Evolutionary conservation across 805 yeast species (phyloP).

Genomic region (Candida peoriensis): DNA sequence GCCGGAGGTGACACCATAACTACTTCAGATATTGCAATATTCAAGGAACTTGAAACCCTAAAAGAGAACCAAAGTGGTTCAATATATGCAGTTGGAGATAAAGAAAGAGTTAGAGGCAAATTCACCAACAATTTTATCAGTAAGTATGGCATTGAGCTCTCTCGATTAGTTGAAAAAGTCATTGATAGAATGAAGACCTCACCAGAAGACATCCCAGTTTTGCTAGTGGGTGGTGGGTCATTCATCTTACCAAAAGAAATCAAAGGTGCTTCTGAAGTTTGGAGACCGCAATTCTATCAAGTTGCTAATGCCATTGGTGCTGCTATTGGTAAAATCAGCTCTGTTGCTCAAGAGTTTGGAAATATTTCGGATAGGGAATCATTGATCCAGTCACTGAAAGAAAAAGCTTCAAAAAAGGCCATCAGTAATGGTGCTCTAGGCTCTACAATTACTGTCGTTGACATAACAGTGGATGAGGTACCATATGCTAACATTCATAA

Average conservation of each 20-base stretch:
- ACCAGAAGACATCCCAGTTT: conserved; percentile 38
- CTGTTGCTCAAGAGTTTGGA: conserved; percentile 18
- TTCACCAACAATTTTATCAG: conserved; percentile 23
- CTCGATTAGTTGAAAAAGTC: conserved; percentile 32
- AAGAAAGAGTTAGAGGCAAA: conserved; percentile 22
- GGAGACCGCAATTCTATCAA: conserved; percentile 35
- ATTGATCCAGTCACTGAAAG: conserved; percentile 18
- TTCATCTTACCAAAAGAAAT: conserved; percentile 35
- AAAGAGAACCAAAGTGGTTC: conserved; percentile 12
- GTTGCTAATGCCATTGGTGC: conserved; percentile 51
- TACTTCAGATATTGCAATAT: conserved; percentile 34
- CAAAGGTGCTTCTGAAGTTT: conserved; percentile 37
- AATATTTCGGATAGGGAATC: conserved; percentile 17
- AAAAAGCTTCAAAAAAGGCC: conserved; percentile 20
- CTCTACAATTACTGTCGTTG: conserved; percentile 24
- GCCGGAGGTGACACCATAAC: conserved; percentile 40
- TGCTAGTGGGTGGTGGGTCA: conserved; percentile 48
- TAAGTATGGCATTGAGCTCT: conserved; percentile 37
- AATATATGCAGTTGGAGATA: conserved; percentile 25
- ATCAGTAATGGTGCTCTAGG: conserved; percentile 24
- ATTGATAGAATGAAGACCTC: conserved; percentile 42
- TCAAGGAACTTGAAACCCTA: conserved; percentile 8
- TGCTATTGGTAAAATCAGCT: conserved; percentile 40
- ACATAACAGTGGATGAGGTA: conserved; percentile 25
- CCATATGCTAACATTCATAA: conserved; percentile 30